Evolutionary conservation across 176 grass and related monocot species (phyloP).

Genomic region (Aegilops bicornis): DNA sequence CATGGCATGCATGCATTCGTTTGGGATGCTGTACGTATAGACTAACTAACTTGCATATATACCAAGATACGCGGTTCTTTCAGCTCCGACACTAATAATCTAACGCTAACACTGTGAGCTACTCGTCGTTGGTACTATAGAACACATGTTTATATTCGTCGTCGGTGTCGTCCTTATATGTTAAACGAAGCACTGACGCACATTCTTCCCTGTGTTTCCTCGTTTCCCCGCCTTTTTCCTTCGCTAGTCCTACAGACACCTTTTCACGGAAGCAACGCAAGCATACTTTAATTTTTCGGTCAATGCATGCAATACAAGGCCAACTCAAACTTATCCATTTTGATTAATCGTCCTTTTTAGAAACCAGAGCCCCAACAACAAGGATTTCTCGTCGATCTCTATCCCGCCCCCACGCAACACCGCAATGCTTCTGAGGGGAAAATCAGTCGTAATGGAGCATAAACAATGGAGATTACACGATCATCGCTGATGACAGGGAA

Average conservation of each 20-base stretch:
- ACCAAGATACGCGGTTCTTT: constrained; percentile 1
- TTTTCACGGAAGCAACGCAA: constrained; percentile 11
- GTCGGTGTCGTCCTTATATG: not conserved
- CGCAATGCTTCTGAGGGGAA: not conserved
- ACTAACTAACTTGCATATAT: not conserved
- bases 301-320: not conserved
- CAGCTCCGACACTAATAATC: constrained; percentile 3
- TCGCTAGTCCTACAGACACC: not conserved
- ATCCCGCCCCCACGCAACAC: not conserved
- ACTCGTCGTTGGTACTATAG: not conserved
- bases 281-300: not conserved
- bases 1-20: too few relatives aligned
- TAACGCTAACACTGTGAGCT: not conserved
- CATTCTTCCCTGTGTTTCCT: not conserved
- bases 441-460: not conserved
- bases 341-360: not conserved
- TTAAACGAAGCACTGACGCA: too few relatives aligned
- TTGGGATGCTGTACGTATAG: not conserved
- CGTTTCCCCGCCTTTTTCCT: constrained; percentile 24
- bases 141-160: not conserved
- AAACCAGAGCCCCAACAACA: not conserved
- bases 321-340: constrained; percentile 32
- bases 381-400: not conserved
- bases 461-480: not conserved
- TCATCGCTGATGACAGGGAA: constrained; percentile 28